Percentiles rank a stretch among this genome's conserved stretches.
Evolutionary conservation across 352 stramenopile species (phyloP).

Genomic region (Globisporangium cystogenes): DNA sequence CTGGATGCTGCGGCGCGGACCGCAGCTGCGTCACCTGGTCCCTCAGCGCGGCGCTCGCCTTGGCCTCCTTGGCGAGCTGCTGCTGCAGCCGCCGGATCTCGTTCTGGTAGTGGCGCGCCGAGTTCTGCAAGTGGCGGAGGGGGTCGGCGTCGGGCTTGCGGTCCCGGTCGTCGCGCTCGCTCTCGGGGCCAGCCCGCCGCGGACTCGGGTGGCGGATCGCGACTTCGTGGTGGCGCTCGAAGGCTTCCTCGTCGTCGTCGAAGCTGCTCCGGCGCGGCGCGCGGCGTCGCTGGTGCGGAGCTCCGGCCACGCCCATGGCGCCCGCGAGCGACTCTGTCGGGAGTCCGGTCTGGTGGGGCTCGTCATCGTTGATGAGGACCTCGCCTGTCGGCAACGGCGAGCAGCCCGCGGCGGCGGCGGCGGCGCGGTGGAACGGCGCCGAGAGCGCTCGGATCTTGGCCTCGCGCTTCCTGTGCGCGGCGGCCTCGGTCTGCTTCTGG

Average conservation of each 20-base stretch:
- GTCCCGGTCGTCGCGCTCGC: neutral
- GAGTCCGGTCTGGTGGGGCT: too few species aligned
- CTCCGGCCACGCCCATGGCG: neutral
- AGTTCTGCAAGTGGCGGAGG: constrained; percentile 27
- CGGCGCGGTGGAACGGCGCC: constrained; percentile 25
- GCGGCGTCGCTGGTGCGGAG: neutral
- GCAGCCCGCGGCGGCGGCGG: neutral
- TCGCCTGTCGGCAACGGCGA: neutral
- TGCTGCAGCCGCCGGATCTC: constrained; percentile 62
- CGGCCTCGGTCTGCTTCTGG: constrained; percentile 34
- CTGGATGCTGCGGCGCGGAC: neutral
- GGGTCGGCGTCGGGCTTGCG: constrained; percentile 8
- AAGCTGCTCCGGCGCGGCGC: constrained; percentile 6
- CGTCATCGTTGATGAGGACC: neutral
- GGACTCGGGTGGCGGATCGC: constrained; percentile 13
- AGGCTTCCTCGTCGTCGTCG: constrained; percentile 34
- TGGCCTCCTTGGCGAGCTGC: constrained; percentile 48
- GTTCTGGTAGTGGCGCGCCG: constrained; percentile 51
- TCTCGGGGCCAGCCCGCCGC: neutral
- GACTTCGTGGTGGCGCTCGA: constrained; percentile 23
- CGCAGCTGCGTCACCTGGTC: constrained; percentile 36
- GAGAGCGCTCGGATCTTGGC: constrained; percentile 48
- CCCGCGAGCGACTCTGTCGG: constrained; percentile 1
- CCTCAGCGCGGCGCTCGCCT: constrained; percentile 35
- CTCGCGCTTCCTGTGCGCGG: constrained; percentile 31